Base-by-base conservation (phyloP, 2,329 filamentous ascomycete genomes). In the Xylaria hypoxylon region DNA sequence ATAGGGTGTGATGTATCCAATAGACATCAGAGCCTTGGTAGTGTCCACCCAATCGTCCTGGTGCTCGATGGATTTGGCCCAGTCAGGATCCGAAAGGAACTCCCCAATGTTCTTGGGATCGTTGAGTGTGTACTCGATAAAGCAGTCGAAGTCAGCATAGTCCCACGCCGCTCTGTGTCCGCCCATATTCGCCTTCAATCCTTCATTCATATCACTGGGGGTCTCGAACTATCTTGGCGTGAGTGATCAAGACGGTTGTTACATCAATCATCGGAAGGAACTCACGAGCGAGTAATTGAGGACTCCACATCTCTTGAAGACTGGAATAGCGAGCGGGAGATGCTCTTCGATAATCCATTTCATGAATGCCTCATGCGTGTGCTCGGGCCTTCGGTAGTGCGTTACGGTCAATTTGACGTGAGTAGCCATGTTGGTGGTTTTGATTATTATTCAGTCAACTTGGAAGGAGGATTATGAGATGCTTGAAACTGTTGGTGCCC, bases 291-390 rank as follows among this genome's bases (percentile, higher is more conserved):
- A 70, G 52, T 77, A 76, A 0, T 59, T 56, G 5, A 73, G 42
- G 8, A 74, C 65, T 2, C 73, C 72, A 53, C 74, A 62, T 56
- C 66, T 77, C 57, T 75, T 74, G 65, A 77, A 75, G 24, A 76
- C 52, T 6, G 72, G 71, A 7, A 77, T 68, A 26, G 72, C 76
- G 44, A 73, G 62, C 19, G 72, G 72, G 11, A 77, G 56, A 52
- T 78, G 76, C 35, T 71, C 70, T n/a, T 76, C 68, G 15, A 72
- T 67, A 11, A 77, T 72, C 74, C 72, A 77, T 38, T 76, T 74
- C 48, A 77, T 75, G 59, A 78, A 77, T 26, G 56, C 73, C 52
- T 77, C 73, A 56, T 77, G 76, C 5, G 76, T 75, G 55, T 73
- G 73, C 22, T 77, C 51, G 3, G 59, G 65, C 51, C 70, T 70